Base-by-base conservation (phyloP, 2,329 filamentous ascomycete species). In the Aspergillus jensenii region DNA sequence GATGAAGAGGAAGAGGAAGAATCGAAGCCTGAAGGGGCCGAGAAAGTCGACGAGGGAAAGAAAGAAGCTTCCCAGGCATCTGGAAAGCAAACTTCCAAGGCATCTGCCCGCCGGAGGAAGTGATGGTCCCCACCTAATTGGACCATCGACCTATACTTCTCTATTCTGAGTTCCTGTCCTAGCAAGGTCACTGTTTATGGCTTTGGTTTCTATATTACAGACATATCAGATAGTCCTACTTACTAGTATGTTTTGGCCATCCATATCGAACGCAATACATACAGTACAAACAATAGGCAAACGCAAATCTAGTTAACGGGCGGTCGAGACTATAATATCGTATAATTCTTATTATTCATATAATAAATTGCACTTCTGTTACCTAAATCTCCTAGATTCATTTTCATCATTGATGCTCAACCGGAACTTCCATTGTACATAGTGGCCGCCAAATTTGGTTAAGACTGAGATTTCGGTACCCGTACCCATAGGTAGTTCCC, bases 1-100 rank as follows among this genome's bases (percentile, higher is more conserved):
- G 84, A 86, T 49, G 81, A 83, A 60, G 77, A 77, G 55, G 61
- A 64, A 44, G 51, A 63, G 55, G 61, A 64, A 44, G 51, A 63
- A 17, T 37, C 44, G 6, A 48, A 52, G 39, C 35, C 49, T 8
- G 50, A 53, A 37, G 45, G 5, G 7, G 37, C 25, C 31, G 48
- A 55, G 52, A 55, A 31, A n/a, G 23, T 33, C 8, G 53, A 62
- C 31, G 40, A 56, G 25, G 45, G 54, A 21, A 56, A 61, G 51
- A 35, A 46, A 17, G 37, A 62, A 12, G 59, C 65, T 15, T 52
- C 66, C 23, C 61, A 70, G 55, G 67, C 70, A 11, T 71, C 72
- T 47, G 66, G 68, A 52, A 70, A 72, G 55, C 65, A 63, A 39
- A 62, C 59, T 17, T 64, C 61, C 25, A 67, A 69, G 37, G 50